Conservation (phyloP, 2,329 filamentous ascomycete species). For the Sporothrix globosa region DNA sequence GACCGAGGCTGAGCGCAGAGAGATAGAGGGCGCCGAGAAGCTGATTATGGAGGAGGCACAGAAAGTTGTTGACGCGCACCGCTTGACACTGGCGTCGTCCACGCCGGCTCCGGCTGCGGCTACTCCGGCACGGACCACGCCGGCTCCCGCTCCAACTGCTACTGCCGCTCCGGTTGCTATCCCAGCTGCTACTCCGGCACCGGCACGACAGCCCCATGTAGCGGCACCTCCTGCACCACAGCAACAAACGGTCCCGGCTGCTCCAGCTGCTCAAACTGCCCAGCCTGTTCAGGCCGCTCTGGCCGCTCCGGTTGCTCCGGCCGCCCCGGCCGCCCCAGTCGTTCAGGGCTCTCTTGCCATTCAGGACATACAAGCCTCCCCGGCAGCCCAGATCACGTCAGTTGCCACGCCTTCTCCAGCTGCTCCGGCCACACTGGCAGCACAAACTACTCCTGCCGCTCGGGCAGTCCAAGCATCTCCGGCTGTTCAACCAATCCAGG, state of each 20-base stretch:
- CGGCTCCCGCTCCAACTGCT: neutral
- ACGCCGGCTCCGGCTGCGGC: neutral
- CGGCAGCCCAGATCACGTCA: no score
- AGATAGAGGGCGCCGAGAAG: constrained; percentile 42
- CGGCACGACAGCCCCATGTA: neutral
- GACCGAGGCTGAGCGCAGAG: constrained; percentile 39
- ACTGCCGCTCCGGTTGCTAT: neutral
- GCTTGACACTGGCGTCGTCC: neutral
- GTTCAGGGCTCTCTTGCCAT: neutral
- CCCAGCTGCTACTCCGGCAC: neutral
- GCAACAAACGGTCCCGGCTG: neutral
- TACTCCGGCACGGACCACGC: neutral
- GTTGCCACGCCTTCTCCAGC: no score
- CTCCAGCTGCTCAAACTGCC: neutral
- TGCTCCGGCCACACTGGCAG: neutral
- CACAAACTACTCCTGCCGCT: neutral
- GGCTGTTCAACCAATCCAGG: neutral
- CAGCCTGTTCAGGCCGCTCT: neutral
- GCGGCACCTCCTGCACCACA: neutral
- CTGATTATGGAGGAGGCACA: constrained; percentile 41
- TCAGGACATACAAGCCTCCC: neutral
- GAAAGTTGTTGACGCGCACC: constrained; percentile 38
- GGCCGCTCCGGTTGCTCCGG: neutral
- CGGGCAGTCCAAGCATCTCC: neutral
- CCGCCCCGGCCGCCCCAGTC: neutral